phyloP scores from a whole-genome alignment of 495 filamentous ascomycete species.

The Talaromyces borbonicus region DNA sequence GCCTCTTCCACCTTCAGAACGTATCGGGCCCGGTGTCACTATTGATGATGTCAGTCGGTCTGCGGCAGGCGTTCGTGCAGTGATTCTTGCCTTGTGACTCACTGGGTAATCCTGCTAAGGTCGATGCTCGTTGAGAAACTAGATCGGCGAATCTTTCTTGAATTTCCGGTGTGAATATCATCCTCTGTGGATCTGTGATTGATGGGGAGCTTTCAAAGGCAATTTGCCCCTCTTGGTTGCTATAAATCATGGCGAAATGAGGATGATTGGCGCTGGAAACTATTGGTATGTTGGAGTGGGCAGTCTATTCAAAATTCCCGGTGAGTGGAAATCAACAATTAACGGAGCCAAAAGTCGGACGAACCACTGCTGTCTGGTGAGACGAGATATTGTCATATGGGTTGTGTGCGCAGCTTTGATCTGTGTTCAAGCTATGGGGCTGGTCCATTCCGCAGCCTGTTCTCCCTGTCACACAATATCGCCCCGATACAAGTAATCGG shows the following conservation, averaged over 20 bases:
- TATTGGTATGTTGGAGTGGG: background rate
- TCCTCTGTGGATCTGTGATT: conserved; percentile 24
- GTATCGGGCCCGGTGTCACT: background rate
- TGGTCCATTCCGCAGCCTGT: background rate
- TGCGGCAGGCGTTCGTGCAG: background rate
- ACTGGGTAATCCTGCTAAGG: conserved; percentile 2
- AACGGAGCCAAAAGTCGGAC: background rate
- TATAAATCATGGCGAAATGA: conserved; percentile 32
- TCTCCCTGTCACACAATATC: background rate
- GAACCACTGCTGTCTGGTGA: conserved; percentile 4
- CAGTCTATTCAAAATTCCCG: conserved; percentile 10
- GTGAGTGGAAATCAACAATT: too few species aligned
- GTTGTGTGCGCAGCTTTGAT: conserved; percentile 1
- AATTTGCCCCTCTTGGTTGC: conserved; percentile 29
- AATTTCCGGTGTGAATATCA: conserved; percentile 32
- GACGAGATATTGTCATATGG: conserved; percentile 3
- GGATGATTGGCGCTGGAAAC: conserved; percentile 20
- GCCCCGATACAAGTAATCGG: background rate
- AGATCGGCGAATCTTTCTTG: conserved; percentile 28
- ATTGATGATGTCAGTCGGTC: background rate
- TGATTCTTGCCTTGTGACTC: background rate
- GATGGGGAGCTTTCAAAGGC: conserved; percentile 25
- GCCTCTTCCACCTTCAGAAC: background rate
- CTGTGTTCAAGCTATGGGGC: conserved; percentile 1
- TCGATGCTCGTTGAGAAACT: conserved; percentile 12